A percentile compares a stretch with the other conserved stretches of the same genome.
Evolutionary conservation across 2,329 filamentous ascomycete genomes (phyloP).

Genomic region (Ophiostoma tasmaniense): DNA sequence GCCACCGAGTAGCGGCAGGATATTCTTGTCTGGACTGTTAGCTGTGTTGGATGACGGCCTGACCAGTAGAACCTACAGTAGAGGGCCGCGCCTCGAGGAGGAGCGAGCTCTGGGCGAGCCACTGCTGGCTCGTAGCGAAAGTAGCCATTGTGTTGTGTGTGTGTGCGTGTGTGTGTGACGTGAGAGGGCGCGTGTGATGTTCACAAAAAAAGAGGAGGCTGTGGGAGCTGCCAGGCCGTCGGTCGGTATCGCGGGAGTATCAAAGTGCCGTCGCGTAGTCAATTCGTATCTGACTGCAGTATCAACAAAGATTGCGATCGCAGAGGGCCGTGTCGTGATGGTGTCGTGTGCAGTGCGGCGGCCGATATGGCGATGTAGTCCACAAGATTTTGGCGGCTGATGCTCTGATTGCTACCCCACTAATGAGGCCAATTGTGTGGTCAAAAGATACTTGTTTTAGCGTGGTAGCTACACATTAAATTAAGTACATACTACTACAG

Average conservation of each 20-base stretch:
- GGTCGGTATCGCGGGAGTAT: not conserved
- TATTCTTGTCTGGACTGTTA: slow-evolving; percentile 61
- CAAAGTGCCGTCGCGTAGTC: not conserved
- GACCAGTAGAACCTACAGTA: slow-evolving; percentile 51
- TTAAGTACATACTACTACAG: not conserved
- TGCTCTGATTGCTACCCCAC: slow-evolving; percentile 4
- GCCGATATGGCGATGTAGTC: not conserved
- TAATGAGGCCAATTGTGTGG: not conserved
- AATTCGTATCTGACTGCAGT: too few species aligned
- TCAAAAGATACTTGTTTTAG: not conserved
- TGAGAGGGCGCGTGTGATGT: not conserved
- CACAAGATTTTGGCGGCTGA: not conserved
- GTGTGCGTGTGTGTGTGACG: too few species aligned
- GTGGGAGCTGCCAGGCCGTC: not conserved
- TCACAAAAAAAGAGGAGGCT: not conserved
- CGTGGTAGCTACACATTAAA: not conserved
- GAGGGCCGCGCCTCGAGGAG: slow-evolving; percentile 79
- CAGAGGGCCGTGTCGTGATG: not conserved
- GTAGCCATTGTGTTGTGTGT: slow-evolving; percentile 56
- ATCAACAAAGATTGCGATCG: not conserved
- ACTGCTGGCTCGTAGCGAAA: slow-evolving; percentile 76
- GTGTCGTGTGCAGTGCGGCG: not conserved
- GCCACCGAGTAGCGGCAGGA: slow-evolving; percentile 83
- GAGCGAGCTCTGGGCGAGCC: slow-evolving; percentile 78
- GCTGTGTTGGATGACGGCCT: not conserved